Evolutionary conservation across 257 asterid genomes (phyloP).

Genomic region (Capsicum pubescens): DNA sequence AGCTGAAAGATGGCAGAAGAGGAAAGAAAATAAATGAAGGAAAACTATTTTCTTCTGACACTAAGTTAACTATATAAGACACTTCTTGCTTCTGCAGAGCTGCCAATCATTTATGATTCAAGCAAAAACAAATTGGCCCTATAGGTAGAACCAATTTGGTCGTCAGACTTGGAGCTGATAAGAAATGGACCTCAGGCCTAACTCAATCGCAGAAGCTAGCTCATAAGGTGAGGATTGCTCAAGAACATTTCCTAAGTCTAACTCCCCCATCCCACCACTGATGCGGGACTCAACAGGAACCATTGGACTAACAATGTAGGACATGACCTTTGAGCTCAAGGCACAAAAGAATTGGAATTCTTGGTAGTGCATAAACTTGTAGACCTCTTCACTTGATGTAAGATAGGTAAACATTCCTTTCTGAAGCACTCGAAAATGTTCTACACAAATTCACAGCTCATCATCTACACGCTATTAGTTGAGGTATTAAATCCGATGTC

Average conservation of each 20-base stretch:
- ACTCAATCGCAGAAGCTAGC: not conserved
- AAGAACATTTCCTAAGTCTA: no score
- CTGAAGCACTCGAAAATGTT: no score
- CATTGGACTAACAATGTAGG: not conserved
- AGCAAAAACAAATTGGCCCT: no score
- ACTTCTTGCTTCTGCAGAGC: not conserved
- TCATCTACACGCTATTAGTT: no score
- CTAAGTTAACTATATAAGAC: not conserved
- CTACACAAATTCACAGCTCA: no score
- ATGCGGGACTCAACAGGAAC: no score
- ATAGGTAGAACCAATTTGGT: not conserved
- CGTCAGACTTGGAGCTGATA: not conserved
- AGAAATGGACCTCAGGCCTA: not conserved
- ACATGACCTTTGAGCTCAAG: not conserved
- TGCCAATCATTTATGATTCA: no score
- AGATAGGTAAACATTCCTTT: not conserved
- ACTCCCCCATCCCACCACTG: not conserved
- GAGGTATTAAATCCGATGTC: not conserved
- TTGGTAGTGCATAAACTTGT: not conserved
- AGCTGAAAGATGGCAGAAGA: not conserved
- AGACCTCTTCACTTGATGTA: not conserved
- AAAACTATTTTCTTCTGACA: not conserved
- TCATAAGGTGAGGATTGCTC: not conserved
- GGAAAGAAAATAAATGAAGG: not conserved
- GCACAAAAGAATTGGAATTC: not conserved